A percentile compares a stretch with the other conserved stretches of the same genome.
Conservation (phyloP, 768 basidiomycete species). For the Boletus patriciae region DNA sequence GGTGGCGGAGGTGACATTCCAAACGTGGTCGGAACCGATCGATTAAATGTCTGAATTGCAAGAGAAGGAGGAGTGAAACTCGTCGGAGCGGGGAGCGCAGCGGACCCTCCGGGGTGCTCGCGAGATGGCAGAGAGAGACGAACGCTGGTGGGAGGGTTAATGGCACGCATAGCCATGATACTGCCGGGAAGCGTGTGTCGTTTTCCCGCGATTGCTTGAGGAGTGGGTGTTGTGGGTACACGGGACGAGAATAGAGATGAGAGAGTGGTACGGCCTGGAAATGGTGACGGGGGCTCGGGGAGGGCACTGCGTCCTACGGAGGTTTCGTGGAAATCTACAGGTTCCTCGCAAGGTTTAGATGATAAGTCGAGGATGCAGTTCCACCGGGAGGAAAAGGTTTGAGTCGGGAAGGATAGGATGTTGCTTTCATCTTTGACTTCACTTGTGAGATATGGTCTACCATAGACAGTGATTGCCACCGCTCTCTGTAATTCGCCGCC, state of each 20-base stretch:
- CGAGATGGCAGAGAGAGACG: slow-evolving; percentile 31
- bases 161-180: slow-evolving; percentile 33
- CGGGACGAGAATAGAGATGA: slow-evolving; percentile 29
- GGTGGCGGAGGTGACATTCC: slow-evolving; percentile 37
- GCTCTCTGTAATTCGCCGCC: slow-evolving; percentile 62
- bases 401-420: slow-evolving; percentile 56
- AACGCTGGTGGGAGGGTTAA: slow-evolving; percentile 16
- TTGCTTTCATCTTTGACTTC: slow-evolving; percentile 20
- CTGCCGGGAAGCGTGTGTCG: slow-evolving; percentile 50
- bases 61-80: slow-evolving; percentile 37
- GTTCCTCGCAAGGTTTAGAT: slow-evolving; percentile 29
- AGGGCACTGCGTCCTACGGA: slow-evolving; percentile 42
- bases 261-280: slow-evolving; percentile 46
- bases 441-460: slow-evolving; percentile 57
- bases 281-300: slow-evolving; percentile 79
- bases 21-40: slow-evolving; percentile 30
- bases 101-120: slow-evolving; percentile 23
- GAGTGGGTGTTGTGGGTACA: slow-evolving; percentile 16
- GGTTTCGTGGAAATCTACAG: slow-evolving; percentile 15
- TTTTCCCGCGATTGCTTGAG: slow-evolving; percentile 55
- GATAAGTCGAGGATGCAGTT: slow-evolving; percentile 86
- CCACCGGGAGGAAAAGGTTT: slow-evolving; percentile 82
- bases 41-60: slow-evolving; percentile 34
- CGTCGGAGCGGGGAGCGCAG: slow-evolving; percentile 2
- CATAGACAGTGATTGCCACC: slow-evolving; percentile 77